Evolutionary conservation across 1,284 basidiomycete genomes (phyloP).

Genomic region (Ceratobasidium sp.): DNA sequence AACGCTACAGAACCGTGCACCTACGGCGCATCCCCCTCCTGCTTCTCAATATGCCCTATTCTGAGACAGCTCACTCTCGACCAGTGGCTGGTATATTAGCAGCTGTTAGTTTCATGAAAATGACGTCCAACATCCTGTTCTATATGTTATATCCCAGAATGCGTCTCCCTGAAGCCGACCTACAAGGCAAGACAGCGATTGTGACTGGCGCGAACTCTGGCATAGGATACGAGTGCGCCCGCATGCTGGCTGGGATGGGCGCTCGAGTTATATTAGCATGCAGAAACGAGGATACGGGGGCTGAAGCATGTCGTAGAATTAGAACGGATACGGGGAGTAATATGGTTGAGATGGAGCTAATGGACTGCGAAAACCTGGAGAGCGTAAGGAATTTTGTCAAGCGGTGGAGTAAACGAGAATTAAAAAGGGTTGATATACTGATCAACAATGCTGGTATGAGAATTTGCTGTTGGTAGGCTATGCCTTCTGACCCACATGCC

Average conservation of each 20-base stretch:
- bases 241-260: conserved; percentile 37
- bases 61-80: neutral
- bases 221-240: conserved; percentile 40
- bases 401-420: conserved; percentile 34
- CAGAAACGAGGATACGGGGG: conserved; percentile 25
- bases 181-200: conserved; percentile 39
- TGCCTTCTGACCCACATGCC: neutral
- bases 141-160: neutral
- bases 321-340: conserved; percentile 28
- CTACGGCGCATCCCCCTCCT: too few relatives aligned
- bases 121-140: too few relatives aligned
- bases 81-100: neutral
- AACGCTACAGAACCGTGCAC: too few relatives aligned
- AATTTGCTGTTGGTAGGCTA: neutral
- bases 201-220: conserved; percentile 38
- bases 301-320: conserved; percentile 37
- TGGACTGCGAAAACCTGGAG: conserved; percentile 36
- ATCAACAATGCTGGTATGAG: conserved; percentile 40
- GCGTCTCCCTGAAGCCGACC: conserved; percentile 26
- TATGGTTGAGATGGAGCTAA: conserved; percentile 12
- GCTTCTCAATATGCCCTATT: conserved; percentile 21
- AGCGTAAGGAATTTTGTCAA: conserved; percentile 32
- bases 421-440: conserved; percentile 29
- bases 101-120: too few relatives aligned
- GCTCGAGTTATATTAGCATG: conserved; percentile 41